Evolutionary conservation across 345 rosid species (phyloP).

Genomic region (Salix caprea): DNA sequence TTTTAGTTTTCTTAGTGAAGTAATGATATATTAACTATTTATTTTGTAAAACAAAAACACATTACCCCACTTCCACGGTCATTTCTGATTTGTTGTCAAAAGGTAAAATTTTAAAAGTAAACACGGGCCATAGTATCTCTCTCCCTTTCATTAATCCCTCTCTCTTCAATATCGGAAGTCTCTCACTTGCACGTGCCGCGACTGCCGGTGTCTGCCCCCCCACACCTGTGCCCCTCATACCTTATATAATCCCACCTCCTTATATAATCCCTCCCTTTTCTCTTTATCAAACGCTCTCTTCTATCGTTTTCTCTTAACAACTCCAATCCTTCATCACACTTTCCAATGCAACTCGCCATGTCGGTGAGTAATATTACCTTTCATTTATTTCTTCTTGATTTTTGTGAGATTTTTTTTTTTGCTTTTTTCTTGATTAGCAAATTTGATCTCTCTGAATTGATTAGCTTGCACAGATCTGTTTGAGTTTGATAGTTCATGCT

Average conservation of each 20-base stretch:
- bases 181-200: slow-evolving; percentile 12
- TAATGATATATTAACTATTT: too few relatives aligned
- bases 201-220: slow-evolving; percentile 2
- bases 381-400: background rate
- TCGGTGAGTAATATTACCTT: slow-evolving; percentile 11
- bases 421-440: background rate
- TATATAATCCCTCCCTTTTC: background rate
- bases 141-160: background rate
- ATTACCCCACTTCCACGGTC: too few relatives aligned
- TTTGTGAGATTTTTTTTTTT: too few relatives aligned
- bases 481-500: background rate
- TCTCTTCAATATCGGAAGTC: background rate
- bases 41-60: too few relatives aligned
- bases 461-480: slow-evolving; percentile 5
- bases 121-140: background rate
- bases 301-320: background rate
- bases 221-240: background rate
- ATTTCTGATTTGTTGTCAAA: too few relatives aligned
- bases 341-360: slow-evolving; percentile 10
- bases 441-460: background rate
- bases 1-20: too few relatives aligned
- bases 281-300: background rate
- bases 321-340: background rate
- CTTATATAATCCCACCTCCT: too few relatives aligned
- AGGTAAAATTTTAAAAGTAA: too few relatives aligned